Evolutionary conservation across 106 monocot species (phyloP).

Genomic region (Hemerocallis citrina): DNA sequence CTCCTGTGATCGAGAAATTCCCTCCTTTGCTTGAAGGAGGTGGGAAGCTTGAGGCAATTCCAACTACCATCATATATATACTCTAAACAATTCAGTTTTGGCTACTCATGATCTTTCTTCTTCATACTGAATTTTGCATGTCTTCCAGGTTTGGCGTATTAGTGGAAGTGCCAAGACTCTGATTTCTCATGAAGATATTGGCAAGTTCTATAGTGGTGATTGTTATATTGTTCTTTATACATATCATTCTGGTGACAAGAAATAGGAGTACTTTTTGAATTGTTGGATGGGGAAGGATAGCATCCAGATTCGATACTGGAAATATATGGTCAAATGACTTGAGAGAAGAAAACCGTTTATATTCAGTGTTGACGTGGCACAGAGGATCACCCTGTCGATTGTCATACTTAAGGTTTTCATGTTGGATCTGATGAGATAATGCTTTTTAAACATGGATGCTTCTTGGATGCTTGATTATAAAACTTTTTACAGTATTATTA

Average conservation of each 20-base stretch:
- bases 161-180: slow-evolving; percentile 84
- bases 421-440: too few species aligned
- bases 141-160: slow-evolving; percentile 55
- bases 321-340: not conserved
- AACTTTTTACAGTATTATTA: too few species aligned
- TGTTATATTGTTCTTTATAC: slow-evolving; percentile 92
- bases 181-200: slow-evolving; percentile 69
- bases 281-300: slow-evolving; percentile 93
- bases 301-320: slow-evolving; percentile 39
- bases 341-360: not conserved
- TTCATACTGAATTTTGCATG: not conserved
- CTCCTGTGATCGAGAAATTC: slow-evolving; percentile 57
- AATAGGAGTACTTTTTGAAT: slow-evolving; percentile 82
- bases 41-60: slow-evolving; percentile 77
- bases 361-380: not conserved
- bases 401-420: too few species aligned
- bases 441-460: too few species aligned
- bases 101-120: not conserved
- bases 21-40: slow-evolving; percentile 70
- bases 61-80: not conserved
- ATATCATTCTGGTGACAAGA: slow-evolving; percentile 82
- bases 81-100: not conserved
- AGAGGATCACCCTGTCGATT: not conserved
- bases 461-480: too few species aligned
- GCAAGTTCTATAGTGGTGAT: slow-evolving; percentile 94